Base-by-base conservation (phyloP, 306 rosid species). In the Pachyrhizus erosus region DNA sequence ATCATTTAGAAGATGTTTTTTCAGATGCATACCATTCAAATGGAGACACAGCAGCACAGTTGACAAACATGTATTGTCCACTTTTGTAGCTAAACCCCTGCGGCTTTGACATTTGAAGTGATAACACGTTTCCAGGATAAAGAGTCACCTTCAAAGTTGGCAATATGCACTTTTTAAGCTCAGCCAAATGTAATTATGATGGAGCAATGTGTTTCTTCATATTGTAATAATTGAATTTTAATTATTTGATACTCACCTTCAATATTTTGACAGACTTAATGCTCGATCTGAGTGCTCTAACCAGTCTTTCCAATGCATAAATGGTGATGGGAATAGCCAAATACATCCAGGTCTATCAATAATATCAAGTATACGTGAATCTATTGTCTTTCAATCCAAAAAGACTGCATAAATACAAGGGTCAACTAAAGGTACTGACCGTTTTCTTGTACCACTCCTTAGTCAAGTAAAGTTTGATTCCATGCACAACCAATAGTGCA, bases 11-110 rank as follows among this genome's bases (percentile, higher is more conserved):
- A 72, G 45, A 73, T 4, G 77, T 55, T 81, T 79, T 31, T 76
- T 85, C 40, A 55, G 57, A 80, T 48, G 51, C 83, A 40, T 87
- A 87, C 92, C 92, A 89, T 83, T 89, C 92, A 64, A 89, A 80
- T 71, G 92, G 92, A 78, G 92, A 89, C 57, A 89, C 88, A 26
- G 85, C 84, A 69, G 90, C 87, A 85, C 90, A 89, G 55, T 87
- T 89, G 61, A 89, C 87, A 83, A 83, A 79, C 86, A 91, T 91
- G 84, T 84, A 91, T 77, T 89, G 92, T 81, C 96, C 92, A 84
- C 93, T 89, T 54, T 75, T 86, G 89, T 89, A 91, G 70, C 15
- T 74, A 80, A 88, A 89, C 11, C 92, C 90, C 2, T 79, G 87
- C 45, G 96, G 96, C 88, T 87, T 89, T 46, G 93, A 82, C 96